These are phyloP conservation scores for Hanseniaspora vineae DNA, from an alignment of 805 yeast genomes.

Conservation along the genomic window DNA sequence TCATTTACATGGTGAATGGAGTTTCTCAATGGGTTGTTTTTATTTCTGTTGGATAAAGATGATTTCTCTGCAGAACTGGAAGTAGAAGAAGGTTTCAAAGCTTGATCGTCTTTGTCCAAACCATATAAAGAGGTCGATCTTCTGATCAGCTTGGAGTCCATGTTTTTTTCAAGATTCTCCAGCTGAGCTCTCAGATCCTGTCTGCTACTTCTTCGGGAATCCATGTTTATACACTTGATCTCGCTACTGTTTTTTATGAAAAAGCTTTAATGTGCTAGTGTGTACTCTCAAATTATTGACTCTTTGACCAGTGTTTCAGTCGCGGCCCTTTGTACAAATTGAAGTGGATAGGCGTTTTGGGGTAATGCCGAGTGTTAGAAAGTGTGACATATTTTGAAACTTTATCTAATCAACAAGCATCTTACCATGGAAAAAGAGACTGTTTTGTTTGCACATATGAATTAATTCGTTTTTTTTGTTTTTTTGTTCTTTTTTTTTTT, in stretches of 20 bases:
- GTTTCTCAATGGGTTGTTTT: not conserved
- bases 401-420: too few relatives aligned
- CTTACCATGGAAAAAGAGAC: too few relatives aligned
- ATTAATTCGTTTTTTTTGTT: too few relatives aligned
- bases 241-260: not conserved
- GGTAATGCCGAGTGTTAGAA: too few relatives aligned
- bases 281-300: too few relatives aligned
- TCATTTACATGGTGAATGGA: not conserved
- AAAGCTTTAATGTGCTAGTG: too few relatives aligned
- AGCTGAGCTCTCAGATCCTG: conserved; percentile 9
- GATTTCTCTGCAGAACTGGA: not conserved
- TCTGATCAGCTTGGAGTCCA: conserved; percentile 4
- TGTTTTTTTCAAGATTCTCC: conserved; percentile 12
- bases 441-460: too few relatives aligned
- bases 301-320: too few relatives aligned
- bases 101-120: conserved; percentile 4
- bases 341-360: too few relatives aligned
- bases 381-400: too few relatives aligned
- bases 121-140: not conserved
- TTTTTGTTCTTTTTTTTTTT: too few relatives aligned
- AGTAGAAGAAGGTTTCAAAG: conserved; percentile 2
- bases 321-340: too few relatives aligned
- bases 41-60: conserved; percentile 6
- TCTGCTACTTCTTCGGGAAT: not conserved
- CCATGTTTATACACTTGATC: not conserved